Percentiles rank a stretch among this genome's conserved stretches.
Evolutionary conservation across 306 rosid genomes (phyloP).

Genomic region (Canavalia ensiformis): DNA sequence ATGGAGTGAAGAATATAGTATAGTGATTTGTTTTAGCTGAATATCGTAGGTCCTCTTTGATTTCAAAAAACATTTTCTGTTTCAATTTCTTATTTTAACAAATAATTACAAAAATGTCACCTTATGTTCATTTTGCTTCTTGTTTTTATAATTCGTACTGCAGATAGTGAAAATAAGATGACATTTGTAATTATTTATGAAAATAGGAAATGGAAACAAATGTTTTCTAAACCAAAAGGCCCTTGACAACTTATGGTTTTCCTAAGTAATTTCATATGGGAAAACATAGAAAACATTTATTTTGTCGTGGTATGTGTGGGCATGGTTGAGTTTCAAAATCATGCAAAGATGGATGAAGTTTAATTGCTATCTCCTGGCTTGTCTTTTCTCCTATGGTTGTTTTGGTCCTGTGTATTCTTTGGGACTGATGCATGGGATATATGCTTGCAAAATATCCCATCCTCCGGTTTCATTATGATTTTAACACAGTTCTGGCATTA

Average conservation of each 20-base stretch:
- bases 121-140: neutral
- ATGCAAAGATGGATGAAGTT: neutral
- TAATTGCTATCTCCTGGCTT: slow-evolving; percentile 6
- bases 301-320: neutral
- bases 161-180: neutral
- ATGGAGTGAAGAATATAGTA: neutral
- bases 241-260: slow-evolving; percentile 26
- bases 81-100: neutral
- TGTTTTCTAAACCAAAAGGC: neutral
- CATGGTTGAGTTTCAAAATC: slow-evolving; percentile 18
- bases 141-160: neutral
- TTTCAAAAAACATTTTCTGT: neutral
- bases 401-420: slow-evolving; percentile 33
- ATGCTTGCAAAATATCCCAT: slow-evolving; percentile 16
- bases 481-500: slow-evolving; percentile 31
- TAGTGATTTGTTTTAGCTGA: neutral
- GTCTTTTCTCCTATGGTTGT: neutral
- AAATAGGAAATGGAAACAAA: neutral
- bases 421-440: slow-evolving; percentile 26
- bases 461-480: slow-evolving; percentile 2
- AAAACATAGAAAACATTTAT: slow-evolving; percentile 14
- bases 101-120: neutral
- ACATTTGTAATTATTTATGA: neutral
- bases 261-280: neutral
- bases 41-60: neutral